A percentile compares a stretch with the other conserved stretches of the same genome.
Evolutionary conservation across 345 rosid genomes (phyloP).

Genomic region (Moringa oleifera): DNA sequence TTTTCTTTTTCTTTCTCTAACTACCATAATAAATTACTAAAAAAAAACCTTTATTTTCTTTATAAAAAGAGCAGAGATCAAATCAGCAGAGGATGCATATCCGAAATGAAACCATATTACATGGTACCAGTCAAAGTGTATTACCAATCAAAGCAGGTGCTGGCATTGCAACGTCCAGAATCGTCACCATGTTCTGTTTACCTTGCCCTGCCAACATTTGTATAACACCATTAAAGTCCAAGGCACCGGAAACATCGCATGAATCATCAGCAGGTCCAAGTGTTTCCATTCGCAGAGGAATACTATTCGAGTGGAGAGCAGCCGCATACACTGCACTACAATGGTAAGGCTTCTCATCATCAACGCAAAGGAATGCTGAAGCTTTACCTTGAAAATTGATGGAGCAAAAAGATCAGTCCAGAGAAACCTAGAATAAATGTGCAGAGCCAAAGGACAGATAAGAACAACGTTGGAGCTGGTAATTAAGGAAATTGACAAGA

Average conservation of each 20-base stretch:
- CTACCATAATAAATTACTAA: too few relatives aligned
- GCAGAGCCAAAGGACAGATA: not conserved
- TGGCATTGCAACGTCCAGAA: constrained; percentile 77
- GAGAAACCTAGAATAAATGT: not conserved
- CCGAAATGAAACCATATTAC: not conserved
- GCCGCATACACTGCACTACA: constrained; percentile 84
- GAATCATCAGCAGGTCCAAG: constrained; percentile 42
- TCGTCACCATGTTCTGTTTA: constrained; percentile 63
- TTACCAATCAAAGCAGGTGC: constrained; percentile 54
- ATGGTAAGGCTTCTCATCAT: constrained; percentile 76
- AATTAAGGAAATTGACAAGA: not conserved
- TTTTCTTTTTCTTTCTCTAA: too few relatives aligned
- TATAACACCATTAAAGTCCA: constrained; percentile 51
- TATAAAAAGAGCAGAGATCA: too few relatives aligned
- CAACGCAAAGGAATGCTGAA: constrained; percentile 38
- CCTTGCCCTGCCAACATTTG: constrained; percentile 58
- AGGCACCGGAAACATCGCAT: constrained; percentile 39
- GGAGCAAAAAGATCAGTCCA: constrained; percentile 15
- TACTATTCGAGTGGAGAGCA: constrained; percentile 65
- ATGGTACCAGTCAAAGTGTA: constrained; percentile 31
- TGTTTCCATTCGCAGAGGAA: constrained; percentile 67
- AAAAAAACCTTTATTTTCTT: too few relatives aligned
- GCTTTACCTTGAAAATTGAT: constrained; percentile 54
- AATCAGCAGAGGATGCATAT: too few relatives aligned
- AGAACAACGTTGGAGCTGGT: not conserved